A percentile compares a stretch with the other conserved stretches of the same genome.
phyloP scores from a whole-genome alignment of 257 asterid species.

The Fraxinus quadrangulata region DNA sequence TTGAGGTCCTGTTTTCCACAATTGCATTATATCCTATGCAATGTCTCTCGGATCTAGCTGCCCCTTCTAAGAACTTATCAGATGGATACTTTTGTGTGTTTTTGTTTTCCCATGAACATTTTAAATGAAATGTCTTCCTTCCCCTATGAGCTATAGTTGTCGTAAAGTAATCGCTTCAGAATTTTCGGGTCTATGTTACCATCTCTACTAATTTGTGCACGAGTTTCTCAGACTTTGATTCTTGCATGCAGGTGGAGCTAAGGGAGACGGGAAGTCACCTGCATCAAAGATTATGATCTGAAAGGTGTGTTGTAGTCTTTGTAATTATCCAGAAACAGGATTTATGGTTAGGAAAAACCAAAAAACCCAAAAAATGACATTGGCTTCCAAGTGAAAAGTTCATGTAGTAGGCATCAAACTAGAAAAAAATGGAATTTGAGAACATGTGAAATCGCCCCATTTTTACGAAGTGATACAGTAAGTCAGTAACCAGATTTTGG shows the following conservation, averaged over 20 bases:
- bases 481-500: background rate
- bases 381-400: constrained; percentile 15
- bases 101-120: background rate
- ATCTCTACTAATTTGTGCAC: constrained; percentile 3
- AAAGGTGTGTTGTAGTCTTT: constrained; percentile 26
- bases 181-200: background rate
- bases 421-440: constrained; percentile 21
- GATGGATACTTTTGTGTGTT: background rate
- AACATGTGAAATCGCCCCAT: background rate
- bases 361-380: constrained; percentile 5
- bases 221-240: constrained; percentile 16
- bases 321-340: constrained; percentile 2
- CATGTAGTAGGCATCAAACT: constrained; percentile 17
- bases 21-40: background rate
- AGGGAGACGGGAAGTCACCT: constrained; percentile 40
- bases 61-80: background rate
- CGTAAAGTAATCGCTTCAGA: background rate
- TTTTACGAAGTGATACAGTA: background rate
- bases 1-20: background rate
- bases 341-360: constrained; percentile 11
- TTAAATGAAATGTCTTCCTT: background rate
- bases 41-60: background rate
- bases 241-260: constrained; percentile 43
- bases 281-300: constrained; percentile 47
- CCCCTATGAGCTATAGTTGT: background rate